Evolutionary conservation across 2,329 filamentous ascomycete genomes (phyloP).

Genomic region (Neonectria coccinea): DNA sequence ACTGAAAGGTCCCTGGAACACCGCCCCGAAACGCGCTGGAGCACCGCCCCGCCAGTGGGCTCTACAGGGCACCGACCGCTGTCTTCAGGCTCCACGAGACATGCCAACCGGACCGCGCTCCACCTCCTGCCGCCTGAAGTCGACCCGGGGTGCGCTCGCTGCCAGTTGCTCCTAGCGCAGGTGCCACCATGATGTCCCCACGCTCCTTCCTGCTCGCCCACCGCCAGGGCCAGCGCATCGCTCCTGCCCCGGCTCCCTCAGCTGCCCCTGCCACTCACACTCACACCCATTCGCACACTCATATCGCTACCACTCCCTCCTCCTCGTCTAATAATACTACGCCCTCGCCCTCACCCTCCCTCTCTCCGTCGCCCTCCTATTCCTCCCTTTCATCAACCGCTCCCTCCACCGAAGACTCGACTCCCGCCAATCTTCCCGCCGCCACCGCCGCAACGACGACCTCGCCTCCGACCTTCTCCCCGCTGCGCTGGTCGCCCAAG

Average conservation of each 20-base stretch:
- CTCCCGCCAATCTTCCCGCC: slow-evolving; percentile 18
- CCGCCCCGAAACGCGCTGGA: slow-evolving; percentile 34
- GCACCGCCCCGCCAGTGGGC: slow-evolving; percentile 18
- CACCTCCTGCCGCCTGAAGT: slow-evolving; percentile 25
- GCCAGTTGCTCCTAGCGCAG: slow-evolving; percentile 28
- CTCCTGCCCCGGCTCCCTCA: slow-evolving; percentile 32
- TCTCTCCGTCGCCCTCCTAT: slow-evolving; percentile 38
- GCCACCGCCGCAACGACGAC: slow-evolving; percentile 31
- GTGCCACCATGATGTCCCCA: slow-evolving; percentile 46
- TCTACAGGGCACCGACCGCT: slow-evolving; percentile 17
- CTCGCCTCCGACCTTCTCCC: slow-evolving; percentile 35
- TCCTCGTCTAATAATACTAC: slow-evolving; percentile 36
- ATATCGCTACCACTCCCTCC: slow-evolving; percentile 33
- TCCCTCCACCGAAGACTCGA: slow-evolving; percentile 13
- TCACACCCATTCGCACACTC: slow-evolving; percentile 20
- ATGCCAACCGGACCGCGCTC: slow-evolving; percentile 30
- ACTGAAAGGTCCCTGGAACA: slow-evolving; percentile 25
- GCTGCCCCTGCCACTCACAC: slow-evolving; percentile 27
- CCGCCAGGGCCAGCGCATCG: slow-evolving; percentile 35
- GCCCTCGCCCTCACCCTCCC: slow-evolving; percentile 33
- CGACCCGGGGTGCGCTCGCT: slow-evolving; percentile 34
- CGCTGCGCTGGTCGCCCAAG: slow-evolving; percentile 45
- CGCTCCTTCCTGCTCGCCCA: slow-evolving; percentile 46
- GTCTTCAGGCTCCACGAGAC: slow-evolving; percentile 30
- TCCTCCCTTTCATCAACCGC: slow-evolving; percentile 31